These are phyloP conservation scores for Skeletonema grethae DNA, from an alignment of 108 stramenopile genomes.

Conservation along the genomic window DNA sequence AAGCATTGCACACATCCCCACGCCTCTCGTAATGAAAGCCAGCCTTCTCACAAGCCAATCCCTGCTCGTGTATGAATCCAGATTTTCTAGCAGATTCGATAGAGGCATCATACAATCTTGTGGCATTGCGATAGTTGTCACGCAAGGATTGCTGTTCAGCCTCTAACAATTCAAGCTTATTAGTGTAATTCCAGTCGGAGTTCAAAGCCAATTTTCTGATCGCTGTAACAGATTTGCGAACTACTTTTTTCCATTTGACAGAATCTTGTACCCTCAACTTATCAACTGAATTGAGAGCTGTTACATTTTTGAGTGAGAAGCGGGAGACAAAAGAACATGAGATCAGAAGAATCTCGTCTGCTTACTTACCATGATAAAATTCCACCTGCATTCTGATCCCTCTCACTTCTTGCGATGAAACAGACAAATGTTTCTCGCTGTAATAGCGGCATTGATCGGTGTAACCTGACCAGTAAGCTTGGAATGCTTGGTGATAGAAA, in stretches of 20 bases:
- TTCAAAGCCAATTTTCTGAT: background rate
- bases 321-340: background rate
- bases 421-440: background rate
- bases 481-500: constrained; percentile 1
- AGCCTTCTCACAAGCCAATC: too few relatives aligned
- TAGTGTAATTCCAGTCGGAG: constrained; percentile 25
- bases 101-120: too few relatives aligned
- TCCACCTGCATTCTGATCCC: background rate
- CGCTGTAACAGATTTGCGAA: constrained; percentile 1
- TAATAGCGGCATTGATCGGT: constrained; percentile 2
- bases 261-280: background rate
- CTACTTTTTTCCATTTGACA: background rate
- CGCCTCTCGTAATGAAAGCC: too few relatives aligned
- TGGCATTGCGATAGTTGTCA: too few relatives aligned
- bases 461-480: constrained; percentile 24
- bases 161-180: background rate
- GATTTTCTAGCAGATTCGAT: too few relatives aligned
- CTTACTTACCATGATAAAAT: constrained; percentile 1
- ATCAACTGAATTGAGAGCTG: background rate
- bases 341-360: background rate
- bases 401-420: background rate
- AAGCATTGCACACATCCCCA: too few relatives aligned
- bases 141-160: constrained; percentile 21
- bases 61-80: too few relatives aligned
- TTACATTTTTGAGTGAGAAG: background rate